Conservation (phyloP, 208 protist species). For the Trypanosoma brucei region DNA sequence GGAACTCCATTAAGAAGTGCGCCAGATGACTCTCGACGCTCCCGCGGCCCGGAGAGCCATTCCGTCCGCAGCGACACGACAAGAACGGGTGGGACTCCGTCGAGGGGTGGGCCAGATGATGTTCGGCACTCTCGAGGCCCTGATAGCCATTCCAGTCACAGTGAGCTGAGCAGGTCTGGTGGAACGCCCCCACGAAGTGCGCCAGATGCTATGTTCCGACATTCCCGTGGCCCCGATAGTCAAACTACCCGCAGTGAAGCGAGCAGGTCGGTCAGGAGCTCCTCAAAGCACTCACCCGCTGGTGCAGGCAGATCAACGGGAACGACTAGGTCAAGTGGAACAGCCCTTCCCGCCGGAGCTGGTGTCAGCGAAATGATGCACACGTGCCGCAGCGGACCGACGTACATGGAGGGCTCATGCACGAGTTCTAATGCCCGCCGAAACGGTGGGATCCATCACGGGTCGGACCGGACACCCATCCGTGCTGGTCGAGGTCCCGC, state of each 20-base stretch:
- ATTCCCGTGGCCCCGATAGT: not conserved
- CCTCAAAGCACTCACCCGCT: not conserved
- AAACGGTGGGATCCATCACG: not conserved
- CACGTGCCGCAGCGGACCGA: conserved; percentile 6
- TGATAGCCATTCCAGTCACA: not conserved
- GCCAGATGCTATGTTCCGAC: not conserved
- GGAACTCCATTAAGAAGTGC: not conserved
- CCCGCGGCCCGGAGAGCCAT: no score
- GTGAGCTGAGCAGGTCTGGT: not conserved
- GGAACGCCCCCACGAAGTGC: not conserved
- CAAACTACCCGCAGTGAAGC: not conserved
- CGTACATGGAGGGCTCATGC: not conserved
- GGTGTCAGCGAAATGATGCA: conserved; percentile 12
- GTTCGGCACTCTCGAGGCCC: not conserved
- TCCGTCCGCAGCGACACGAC: not conserved
- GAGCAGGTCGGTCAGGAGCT: not conserved
- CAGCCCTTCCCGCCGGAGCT: not conserved
- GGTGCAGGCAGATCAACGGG: not conserved
- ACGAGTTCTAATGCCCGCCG: not conserved
- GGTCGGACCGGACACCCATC: not conserved
- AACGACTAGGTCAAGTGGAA: not conserved
- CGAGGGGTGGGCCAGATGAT: not conserved
- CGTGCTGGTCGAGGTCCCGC: not conserved
- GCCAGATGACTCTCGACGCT: not conserved
- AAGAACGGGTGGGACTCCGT: not conserved